A percentile compares a stretch with the other conserved stretches of the same genome.
These are phyloP conservation scores for Pseudocercospora musae DNA, from an alignment of 2,329 filamentous ascomycete genomes.

Conservation along the genomic window DNA sequence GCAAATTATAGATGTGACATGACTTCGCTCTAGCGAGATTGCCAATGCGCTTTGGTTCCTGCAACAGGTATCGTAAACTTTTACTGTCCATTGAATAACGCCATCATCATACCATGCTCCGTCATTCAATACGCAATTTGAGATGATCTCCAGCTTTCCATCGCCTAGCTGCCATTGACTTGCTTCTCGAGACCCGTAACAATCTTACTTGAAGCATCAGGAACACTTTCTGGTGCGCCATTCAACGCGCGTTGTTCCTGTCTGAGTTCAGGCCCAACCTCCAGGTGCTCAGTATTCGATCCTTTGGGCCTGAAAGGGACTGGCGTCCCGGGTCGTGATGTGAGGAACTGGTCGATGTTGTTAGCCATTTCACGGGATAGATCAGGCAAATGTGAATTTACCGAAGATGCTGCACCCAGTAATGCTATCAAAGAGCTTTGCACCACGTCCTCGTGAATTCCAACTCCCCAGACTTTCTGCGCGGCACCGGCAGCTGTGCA, in stretches of 20 bases:
- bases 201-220: constrained; percentile 31
- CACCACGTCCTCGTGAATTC: constrained; percentile 88
- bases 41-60: background rate
- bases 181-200: constrained; percentile 33
- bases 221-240: constrained; percentile 30
- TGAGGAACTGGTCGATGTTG: constrained; percentile 56
- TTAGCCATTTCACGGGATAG: background rate
- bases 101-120: background rate
- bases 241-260: constrained; percentile 31
- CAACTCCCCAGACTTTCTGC: constrained; percentile 82
- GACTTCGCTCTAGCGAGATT: background rate
- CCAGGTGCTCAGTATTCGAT: constrained; percentile 46
- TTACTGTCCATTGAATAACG: background rate
- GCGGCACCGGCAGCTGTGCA: constrained; percentile 67
- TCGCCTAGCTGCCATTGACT: constrained; percentile 19
- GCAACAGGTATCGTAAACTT: background rate
- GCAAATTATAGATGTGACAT: background rate
- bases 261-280: constrained; percentile 24
- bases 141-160: background rate
- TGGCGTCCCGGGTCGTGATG: constrained; percentile 66
- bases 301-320: constrained; percentile 59
- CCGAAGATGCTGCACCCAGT: constrained; percentile 78
- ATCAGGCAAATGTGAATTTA: constrained; percentile 50
- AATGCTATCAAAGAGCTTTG: constrained; percentile 84
- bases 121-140: background rate